Base-by-base conservation (phyloP, 768 basidiomycete species). In the Boletus fagicola region DNA sequence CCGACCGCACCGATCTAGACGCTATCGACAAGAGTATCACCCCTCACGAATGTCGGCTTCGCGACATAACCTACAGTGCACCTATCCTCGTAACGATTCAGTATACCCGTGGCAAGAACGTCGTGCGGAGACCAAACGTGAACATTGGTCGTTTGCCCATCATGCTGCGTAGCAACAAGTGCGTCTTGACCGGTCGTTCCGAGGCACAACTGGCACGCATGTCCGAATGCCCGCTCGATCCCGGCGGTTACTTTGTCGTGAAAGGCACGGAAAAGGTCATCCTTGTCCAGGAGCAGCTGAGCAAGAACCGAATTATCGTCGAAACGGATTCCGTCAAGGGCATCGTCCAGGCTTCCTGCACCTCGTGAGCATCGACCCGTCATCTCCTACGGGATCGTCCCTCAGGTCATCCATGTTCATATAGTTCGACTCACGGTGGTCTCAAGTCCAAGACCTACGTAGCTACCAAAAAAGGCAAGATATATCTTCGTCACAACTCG, bases 251-350 rank as follows among this genome's bases (percentile, higher is more conserved):
- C 71, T 99, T 99, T 72, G 89, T 99, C 57, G 97, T 99, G 51
- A 98, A 95, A 74, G 96, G 96, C 38, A 99, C 96, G 43, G 96
- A 99, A 75, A 99, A 98, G 76, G 97, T 99, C 65, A 99, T 99
- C 63, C 79, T 99, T 60, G 96, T 99, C 8, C 97, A 99, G 72
- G 97, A 98, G 71, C 97, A 99, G 75, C 75, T 98, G 68, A 95
- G 92, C 80, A 98, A 98, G 80, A 98, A 99, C 73, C 84, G 97
- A 42, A 99, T 99, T 69, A 98, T 99, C 63, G 97, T 99, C 59
- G 97, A 98, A 77, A 90, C 88, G 7, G 97, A 98, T 73, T 75
- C 81, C 22, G 86, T 86, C 42, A 98, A 98, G 73, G 92, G 91
- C 6, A 77, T 88, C 39, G 94, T 97, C 0, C 93, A 93, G 70